Evolutionary conservation across 306 rosid species (phyloP), one percentile per base, ranked within the genome.

Genomic region (Rosa lucieae): DNA sequence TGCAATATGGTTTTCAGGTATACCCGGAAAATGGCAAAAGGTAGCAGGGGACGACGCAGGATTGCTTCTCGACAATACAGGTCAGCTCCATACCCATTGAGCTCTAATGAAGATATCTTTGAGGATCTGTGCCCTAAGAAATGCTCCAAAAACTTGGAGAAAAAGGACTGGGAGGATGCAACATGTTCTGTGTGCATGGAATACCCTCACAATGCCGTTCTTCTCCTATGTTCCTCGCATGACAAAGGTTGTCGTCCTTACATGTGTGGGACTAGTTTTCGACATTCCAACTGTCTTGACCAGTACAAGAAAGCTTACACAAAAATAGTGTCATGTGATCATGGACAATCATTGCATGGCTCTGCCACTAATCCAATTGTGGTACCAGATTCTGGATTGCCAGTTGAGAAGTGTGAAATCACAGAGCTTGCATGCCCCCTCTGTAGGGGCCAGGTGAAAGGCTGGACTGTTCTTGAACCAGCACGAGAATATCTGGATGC

Each of bases 171-270:
- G 86, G 94, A 96, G 79, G 97, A 93, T 74, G 94, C 91, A 52
- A 93, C 96, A 3, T 96, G 99, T 83, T 93, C 99, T 26, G 98
- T 96, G 73, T 93, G 99, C 84, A 96, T 96, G 97, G 99, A 94
- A 80, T 89, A 53, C 83, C 99, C 99, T 67, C 99, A 96, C 87
- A 93, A 93, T 84, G 99, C 99, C 8, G 98, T 93, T 65, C 98
- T 96, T 69, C 97, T 96, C 61, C 97, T 96, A 3, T 96, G 99
- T 69, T 93, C 93, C 51, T 93, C 98, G 52, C 90, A 82, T 48
- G 90, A 88, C 84, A 90, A 87, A 55, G 93, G 99, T 55, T 96
- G 99, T 76, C 98, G 89, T 82, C 92, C 99, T 72, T 96, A 89
- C 78, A 93, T 96, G 99, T 96, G 99, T 66, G 91, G 89, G 75